These are phyloP conservation scores for Pythium phragmiticola DNA, from an alignment of 352 stramenopile genomes.

Conservation along the genomic window DNA sequence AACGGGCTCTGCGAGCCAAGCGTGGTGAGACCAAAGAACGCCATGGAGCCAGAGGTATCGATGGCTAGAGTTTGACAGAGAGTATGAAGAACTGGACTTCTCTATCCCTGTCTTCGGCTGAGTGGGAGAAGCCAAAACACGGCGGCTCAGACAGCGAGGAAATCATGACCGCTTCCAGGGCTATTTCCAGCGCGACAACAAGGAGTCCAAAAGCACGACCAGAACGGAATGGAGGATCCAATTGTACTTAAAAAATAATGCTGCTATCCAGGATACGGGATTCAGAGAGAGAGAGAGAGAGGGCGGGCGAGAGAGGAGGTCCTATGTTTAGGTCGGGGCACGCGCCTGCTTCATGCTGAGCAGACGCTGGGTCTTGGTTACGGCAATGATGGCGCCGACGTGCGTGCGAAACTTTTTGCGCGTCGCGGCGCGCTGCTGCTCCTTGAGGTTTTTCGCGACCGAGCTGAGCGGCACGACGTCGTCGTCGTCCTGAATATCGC, in stretches of 20 bases:
- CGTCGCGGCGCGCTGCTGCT: slow-evolving; percentile 45
- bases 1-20: slow-evolving; percentile 62
- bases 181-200: too few relatives aligned
- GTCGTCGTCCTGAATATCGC: slow-evolving; percentile 60
- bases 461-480: slow-evolving; percentile 41
- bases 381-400: slow-evolving; percentile 67
- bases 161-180: too few relatives aligned
- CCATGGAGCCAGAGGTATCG: slow-evolving; percentile 29
- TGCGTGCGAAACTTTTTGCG: slow-evolving; percentile 71
- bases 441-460: slow-evolving; percentile 81
- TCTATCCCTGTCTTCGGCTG: too few relatives aligned
- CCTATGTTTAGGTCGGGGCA: slow-evolving; percentile 28
- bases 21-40: slow-evolving; percentile 65
- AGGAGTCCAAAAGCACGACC: too few relatives aligned
- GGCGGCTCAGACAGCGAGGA: too few relatives aligned
- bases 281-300: neutral
- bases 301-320: neutral
- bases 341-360: slow-evolving; percentile 34
- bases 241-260: neutral
- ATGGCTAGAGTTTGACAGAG: neutral
- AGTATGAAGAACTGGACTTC: neutral
- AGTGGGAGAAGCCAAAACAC: too few relatives aligned
- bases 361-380: slow-evolving; percentile 78
- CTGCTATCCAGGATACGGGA: neutral
- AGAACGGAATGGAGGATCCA: neutral